These are phyloP conservation scores for Lactuca saligna DNA, from an alignment of 129 eudicot species.

Conservation along the genomic window DNA sequence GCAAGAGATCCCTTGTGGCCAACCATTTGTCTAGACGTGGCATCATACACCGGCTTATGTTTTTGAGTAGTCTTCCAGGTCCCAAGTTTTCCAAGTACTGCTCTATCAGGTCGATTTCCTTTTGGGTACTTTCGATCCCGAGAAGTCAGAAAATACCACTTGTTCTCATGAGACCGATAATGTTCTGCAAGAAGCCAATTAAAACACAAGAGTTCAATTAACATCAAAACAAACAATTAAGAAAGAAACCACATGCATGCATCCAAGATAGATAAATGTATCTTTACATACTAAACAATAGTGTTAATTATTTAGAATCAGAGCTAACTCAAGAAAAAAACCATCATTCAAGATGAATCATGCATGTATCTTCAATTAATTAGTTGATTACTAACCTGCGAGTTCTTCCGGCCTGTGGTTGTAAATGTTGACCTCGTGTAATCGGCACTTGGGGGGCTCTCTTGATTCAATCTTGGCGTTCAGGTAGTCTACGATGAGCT, in stretches of 20 bases:
- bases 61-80: conserved; percentile 13
- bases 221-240: too few species aligned
- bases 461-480: not conserved
- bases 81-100: not conserved
- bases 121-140: not conserved
- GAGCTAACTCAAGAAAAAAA: too few species aligned
- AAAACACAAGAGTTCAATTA: not conserved
- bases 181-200: not conserved
- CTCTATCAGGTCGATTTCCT: conserved; percentile 5
- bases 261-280: too few species aligned
- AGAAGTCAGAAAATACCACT: too few species aligned
- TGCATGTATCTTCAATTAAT: too few species aligned
- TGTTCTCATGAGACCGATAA: not conserved
- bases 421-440: conserved; percentile 15
- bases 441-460: not conserved
- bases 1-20: conserved; percentile 7
- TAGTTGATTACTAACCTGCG: not conserved
- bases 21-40: not conserved
- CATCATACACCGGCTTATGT: not conserved
- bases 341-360: too few species aligned
- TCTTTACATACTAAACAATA: too few species aligned
- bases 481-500: too few species aligned
- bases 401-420: conserved; percentile 9
- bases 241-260: too few species aligned
- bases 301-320: too few species aligned